A percentile compares a stretch with the other conserved stretches of the same genome.
Evolutionary conservation across 768 basidiomycete species (phyloP).

Genomic region (Agaricus blazei): DNA sequence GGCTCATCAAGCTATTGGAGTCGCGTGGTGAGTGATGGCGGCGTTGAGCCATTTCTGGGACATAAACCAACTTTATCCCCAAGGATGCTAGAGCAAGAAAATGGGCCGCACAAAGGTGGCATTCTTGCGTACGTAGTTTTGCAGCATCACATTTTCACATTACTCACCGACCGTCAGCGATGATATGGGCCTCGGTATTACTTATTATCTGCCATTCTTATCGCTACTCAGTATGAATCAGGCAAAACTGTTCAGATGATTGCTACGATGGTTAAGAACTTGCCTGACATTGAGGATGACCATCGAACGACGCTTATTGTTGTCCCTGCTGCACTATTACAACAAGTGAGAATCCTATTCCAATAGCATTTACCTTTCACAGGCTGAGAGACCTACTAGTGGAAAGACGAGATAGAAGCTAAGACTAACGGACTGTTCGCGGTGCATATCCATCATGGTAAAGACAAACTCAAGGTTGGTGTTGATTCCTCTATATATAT

Average conservation of each 20-base stretch:
- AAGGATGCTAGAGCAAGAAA: conserved; percentile 69
- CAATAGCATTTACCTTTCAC: not conserved
- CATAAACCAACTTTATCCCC: not conserved
- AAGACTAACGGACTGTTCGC: conserved; percentile 61
- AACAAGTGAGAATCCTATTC: conserved; percentile 41
- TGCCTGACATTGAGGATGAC: conserved; percentile 40
- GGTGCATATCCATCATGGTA: conserved; percentile 70
- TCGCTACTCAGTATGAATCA: conserved; percentile 12
- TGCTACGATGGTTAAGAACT: conserved; percentile 68
- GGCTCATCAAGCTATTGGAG: conserved; percentile 73
- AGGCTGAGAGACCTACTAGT: conserved; percentile 29
- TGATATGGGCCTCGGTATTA: conserved; percentile 62
- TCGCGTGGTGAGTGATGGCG: conserved; percentile 47
- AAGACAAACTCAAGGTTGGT: conserved; percentile 53
- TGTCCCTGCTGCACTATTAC: conserved; percentile 70
- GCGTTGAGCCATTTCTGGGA: not conserved
- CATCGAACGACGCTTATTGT: conserved; percentile 63
- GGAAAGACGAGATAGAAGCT: conserved; percentile 68
- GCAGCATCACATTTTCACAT: not conserved
- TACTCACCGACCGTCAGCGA: conserved; percentile 33
- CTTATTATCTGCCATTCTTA: not conserved
- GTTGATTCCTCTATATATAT: not conserved
- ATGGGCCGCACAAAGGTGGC: conserved; percentile 47
- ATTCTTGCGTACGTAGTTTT: conserved; percentile 48
- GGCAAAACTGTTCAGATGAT: conserved; percentile 80